These are phyloP conservation scores for Fennellomyces sp. DNA, from an alignment of 371 early-diverging fungal species.

Conservation along the genomic window DNA sequence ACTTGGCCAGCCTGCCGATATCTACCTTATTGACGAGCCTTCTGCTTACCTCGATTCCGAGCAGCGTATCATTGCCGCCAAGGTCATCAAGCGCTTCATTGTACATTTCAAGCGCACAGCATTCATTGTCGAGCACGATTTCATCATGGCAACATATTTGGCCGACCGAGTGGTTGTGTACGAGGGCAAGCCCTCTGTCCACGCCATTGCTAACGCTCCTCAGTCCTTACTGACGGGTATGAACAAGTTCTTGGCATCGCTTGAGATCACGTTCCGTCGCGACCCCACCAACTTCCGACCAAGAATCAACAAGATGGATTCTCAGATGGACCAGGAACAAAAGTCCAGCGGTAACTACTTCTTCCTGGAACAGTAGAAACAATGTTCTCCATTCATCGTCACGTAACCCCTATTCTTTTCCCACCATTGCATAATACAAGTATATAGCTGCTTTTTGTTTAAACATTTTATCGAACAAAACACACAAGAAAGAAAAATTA, in stretches of 20 bases:
- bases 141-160: conserved; percentile 99
- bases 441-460: conserved; percentile 1
- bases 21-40: conserved; percentile 99
- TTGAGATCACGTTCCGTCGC: conserved; percentile 99
- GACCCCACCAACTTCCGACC: conserved; percentile 99
- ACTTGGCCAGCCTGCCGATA: conserved; percentile 96
- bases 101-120: conserved; percentile 98
- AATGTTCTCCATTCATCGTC: not conserved
- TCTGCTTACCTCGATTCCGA: conserved; percentile 99
- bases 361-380: conserved; percentile 79
- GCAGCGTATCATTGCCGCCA: conserved; percentile 99
- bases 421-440: conserved; percentile 5
- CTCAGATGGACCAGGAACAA: conserved; percentile 98
- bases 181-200: conserved; percentile 92
- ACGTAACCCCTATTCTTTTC: not conserved
- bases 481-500: not conserved
- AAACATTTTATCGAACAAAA: not conserved
- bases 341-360: conserved; percentile 94
- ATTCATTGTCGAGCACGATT: conserved; percentile 99
- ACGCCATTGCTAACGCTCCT: conserved; percentile 87
- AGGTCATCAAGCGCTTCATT: conserved; percentile 99
- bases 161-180: conserved; percentile 99
- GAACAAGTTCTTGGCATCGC: conserved; percentile 96
- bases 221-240: conserved; percentile 95
- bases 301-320: conserved; percentile 98